These are phyloP conservation scores for Dictyostelium intermedium DNA, from an alignment of 78 protist genomes.

Conservation along the genomic window DNA sequence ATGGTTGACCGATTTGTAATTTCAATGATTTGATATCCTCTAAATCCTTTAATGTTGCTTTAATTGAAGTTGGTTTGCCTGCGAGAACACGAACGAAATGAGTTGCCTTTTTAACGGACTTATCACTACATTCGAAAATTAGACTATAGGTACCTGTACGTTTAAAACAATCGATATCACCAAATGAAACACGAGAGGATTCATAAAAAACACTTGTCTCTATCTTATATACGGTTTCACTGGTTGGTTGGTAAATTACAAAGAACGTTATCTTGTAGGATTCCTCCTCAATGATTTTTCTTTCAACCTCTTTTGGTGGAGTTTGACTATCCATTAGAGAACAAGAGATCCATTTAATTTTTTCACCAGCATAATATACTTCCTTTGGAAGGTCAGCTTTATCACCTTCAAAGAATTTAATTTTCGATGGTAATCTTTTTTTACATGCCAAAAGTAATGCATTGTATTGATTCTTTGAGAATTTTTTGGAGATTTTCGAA, in stretches of 20 bases:
- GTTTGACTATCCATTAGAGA: not conserved
- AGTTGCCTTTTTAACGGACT: constrained; percentile 8
- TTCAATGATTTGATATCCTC: not conserved
- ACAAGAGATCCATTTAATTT: constrained; percentile 35
- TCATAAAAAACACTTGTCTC: constrained; percentile 9
- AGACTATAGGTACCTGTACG: constrained; percentile 37
- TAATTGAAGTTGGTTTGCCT: not conserved
- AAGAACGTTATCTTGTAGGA: not conserved
- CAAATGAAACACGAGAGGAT: constrained; percentile 21
- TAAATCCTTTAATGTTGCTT: not conserved
- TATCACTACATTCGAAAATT: constrained; percentile 38
- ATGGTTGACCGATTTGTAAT: not conserved
- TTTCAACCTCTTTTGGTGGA: constrained; percentile 66
- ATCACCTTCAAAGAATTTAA: constrained; percentile 72
- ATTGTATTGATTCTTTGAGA: not conserved
- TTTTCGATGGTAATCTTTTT: constrained; percentile 4
- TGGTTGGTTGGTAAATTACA: not conserved
- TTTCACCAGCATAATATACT: constrained; percentile 21
- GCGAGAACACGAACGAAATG: not conserved
- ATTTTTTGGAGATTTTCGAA: not conserved
- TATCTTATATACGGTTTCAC: not conserved
- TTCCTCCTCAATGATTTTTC: constrained; percentile 24
- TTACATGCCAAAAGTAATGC: not conserved
- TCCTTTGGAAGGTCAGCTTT: constrained; percentile 20
- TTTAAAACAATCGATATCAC: not conserved